A percentile compares a stretch with the other conserved stretches of the same genome.
Conservation (phyloP, 345 rosid genomes). For the Theobroma cacao region DNA sequence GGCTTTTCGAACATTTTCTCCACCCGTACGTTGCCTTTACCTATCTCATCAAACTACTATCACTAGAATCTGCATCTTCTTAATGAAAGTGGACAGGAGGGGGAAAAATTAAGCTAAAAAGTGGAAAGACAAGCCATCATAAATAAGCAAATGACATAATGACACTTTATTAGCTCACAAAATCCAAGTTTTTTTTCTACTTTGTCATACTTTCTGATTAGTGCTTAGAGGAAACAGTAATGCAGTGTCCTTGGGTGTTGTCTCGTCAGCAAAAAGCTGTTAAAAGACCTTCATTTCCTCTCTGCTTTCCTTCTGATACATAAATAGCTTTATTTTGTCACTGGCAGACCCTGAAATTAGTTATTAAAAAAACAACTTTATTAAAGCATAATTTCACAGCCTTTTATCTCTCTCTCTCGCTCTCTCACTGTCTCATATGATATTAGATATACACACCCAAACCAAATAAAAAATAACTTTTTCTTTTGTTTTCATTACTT, state of each 20-base stretch:
- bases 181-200: constrained; percentile 35
- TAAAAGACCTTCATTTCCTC: constrained; percentile 38
- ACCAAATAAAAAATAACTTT: neutral
- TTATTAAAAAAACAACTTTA: constrained; percentile 14
- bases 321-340: constrained; percentile 16
- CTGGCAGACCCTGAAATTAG: constrained; percentile 16
- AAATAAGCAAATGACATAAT: constrained; percentile 11
- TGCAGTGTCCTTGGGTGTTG: constrained; percentile 58
- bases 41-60: neutral
- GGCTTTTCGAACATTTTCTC: constrained; percentile 99
- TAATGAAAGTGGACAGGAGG: neutral
- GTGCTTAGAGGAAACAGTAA: constrained; percentile 14
- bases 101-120: neutral
- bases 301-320: constrained; percentile 24
- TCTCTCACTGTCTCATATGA: constrained; percentile 9
- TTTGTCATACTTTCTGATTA: constrained; percentile 30
- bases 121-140: neutral
- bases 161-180: constrained; percentile 31
- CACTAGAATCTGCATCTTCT: neutral
- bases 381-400: constrained; percentile 13
- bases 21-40: constrained; percentile 78
- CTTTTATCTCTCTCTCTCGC: neutral
- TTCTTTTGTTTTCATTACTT: constrained; percentile 10
- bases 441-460: neutral
- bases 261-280: constrained; percentile 57